phyloP scores from a whole-genome alignment of 2,329 filamentous ascomycete species.

The Neonectria punicea region DNA sequence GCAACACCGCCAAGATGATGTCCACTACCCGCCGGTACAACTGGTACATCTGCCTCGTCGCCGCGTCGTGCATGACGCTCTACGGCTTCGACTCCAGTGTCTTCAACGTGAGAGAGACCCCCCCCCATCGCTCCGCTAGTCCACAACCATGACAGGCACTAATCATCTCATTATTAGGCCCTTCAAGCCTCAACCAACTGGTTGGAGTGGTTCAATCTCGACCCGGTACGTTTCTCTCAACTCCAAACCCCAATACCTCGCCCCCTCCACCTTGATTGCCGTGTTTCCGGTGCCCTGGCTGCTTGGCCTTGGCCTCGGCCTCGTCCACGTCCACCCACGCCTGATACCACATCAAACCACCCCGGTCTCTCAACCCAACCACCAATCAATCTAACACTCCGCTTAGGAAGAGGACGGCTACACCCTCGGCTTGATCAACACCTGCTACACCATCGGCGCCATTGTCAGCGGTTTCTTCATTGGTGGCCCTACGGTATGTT shows the following conservation, averaged over 20 bases:
- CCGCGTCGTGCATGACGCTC: constrained; percentile 78
- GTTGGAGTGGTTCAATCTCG: constrained; percentile 69
- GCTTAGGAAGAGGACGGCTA: constrained; percentile 54
- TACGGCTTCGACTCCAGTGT: constrained; percentile 81
- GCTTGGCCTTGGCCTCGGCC: neutral
- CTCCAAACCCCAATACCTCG: neutral
- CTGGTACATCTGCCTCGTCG: constrained; percentile 72
- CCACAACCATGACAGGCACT: constrained; percentile 5
- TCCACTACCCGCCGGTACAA: constrained; percentile 47
- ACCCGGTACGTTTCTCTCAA: constrained; percentile 44
- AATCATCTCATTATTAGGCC: constrained; percentile 42
- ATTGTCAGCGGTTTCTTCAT: constrained; percentile 77
- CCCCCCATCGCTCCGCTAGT: neutral
- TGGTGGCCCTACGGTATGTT: constrained; percentile 66
- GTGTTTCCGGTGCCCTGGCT: neutral
- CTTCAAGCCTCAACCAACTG: constrained; percentile 75
- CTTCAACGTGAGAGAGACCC: constrained; percentile 63
- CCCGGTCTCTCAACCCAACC: constrained; percentile 1
- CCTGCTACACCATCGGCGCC: constrained; percentile 76
- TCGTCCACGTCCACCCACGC: neutral
- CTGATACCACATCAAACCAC: neutral
- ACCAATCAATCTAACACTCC: neutral
- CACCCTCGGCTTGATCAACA: constrained; percentile 67
- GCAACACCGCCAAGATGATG: constrained; percentile 47
- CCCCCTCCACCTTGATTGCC: neutral